Base-by-base conservation (phyloP, 140 eudicot genomes). In the Stevia rebaudiana region DNA sequence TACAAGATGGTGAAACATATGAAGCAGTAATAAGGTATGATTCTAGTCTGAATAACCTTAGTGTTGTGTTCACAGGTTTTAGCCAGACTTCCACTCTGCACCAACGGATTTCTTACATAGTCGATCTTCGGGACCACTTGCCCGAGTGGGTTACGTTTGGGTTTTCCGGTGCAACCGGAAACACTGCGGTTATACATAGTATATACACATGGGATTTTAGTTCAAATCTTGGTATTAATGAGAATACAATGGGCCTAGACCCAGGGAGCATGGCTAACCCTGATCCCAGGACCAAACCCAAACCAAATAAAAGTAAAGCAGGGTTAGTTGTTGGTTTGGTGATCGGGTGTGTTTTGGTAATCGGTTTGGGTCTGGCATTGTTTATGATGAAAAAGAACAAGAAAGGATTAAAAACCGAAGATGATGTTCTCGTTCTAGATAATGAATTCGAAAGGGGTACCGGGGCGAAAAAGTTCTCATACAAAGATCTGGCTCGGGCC, bases 401-500 rank as follows among this genome's bases (percentile, higher is more conserved):
- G 47, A 46, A 41, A 23, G 53, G 28, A 58, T 36, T 55, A n/a
- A 55, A 68, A 58, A 11, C 43, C 3, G 48, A 70, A 58, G 25
- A 58, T 16, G 35, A 66, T 28, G 47, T 33, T 13, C 31, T 61
- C 22, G 50, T 70, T 16, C 61, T 82, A 31, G 85, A 79, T 57
- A 46, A 48, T 10, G 94, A 86, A 50, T 82, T 86, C 15, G 77
- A 82, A 68, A 74, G 35, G 43, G 80, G 76, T 1, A 68, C 47
- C 8, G 94, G 89, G 33, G 82, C 94, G 6, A 75, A 61, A 55
- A 86, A 67, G 68, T 82, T 82, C 44, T 71, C 86, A 2, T 82
- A 82, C 55, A 61, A 63, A 11, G 82, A 78, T 6, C 70, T 82
- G 40, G 68, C 68, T 33, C 37, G 25, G 8, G 88, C 94, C 28